Conservation (phyloP, 73 alveolate species). For the Tetrahymena thermophila region DNA sequence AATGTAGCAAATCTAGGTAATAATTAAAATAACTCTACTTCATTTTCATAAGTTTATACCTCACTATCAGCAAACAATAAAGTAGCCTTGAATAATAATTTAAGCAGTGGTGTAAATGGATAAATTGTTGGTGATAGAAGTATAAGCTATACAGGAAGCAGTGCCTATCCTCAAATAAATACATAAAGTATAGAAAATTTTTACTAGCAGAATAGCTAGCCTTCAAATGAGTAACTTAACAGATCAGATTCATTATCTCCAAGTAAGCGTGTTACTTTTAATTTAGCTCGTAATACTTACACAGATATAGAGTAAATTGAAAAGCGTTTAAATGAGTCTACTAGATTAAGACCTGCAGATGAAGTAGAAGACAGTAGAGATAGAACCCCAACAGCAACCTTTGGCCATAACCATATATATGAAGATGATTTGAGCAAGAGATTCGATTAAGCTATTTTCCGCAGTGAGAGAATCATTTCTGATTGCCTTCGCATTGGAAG, state of each 20-base stretch:
- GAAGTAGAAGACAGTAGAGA: not conserved
- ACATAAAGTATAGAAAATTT: not conserved
- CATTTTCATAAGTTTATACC: not conserved
- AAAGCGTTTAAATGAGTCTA: not conserved
- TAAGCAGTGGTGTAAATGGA: not conserved
- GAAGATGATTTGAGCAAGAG: not conserved
- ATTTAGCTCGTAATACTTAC: not conserved
- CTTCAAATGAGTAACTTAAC: not conserved
- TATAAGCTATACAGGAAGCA: not conserved
- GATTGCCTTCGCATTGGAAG: not conserved
- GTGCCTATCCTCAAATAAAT: not conserved
- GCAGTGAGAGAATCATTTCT: not conserved
- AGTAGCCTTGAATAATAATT: not conserved
- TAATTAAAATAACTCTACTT: not conserved
- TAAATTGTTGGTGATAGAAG: not conserved
- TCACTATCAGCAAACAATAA: not conserved
- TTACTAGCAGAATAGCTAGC: not conserved
- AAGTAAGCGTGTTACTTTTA: constrained; percentile 1
- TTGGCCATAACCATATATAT: not conserved
- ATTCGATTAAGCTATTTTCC: not conserved
- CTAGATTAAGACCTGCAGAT: not conserved
- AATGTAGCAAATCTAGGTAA: not conserved
- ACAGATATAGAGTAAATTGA: not conserved
- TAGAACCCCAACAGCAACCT: not conserved
- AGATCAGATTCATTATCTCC: not conserved